Conservation (phyloP, 148 eudicot genomes). For the Oxyria digyna region DNA sequence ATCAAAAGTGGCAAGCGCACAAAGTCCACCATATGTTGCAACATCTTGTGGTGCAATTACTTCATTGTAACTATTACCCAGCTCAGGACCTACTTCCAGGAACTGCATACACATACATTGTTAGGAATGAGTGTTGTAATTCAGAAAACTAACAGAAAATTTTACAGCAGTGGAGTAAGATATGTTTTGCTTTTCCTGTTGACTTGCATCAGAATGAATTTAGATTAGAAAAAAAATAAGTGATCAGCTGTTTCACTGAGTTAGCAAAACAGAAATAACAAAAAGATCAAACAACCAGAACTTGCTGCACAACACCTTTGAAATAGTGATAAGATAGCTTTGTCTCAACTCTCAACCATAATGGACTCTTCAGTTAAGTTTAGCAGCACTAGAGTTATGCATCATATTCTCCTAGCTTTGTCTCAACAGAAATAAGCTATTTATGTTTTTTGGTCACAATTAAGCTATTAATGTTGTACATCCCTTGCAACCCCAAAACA, state of each 20-base stretch:
- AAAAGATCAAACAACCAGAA: not conserved
- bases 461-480: not conserved
- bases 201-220: too few relatives aligned
- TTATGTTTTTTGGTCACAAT: too few relatives aligned
- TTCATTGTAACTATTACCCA: slow-evolving; percentile 73
- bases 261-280: not conserved
- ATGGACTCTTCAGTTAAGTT: not conserved
- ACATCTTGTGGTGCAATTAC: slow-evolving; percentile 94
- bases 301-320: not conserved
- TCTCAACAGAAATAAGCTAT: too few relatives aligned
- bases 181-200: too few relatives aligned
- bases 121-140: not conserved
- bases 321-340: not conserved
- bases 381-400: not conserved
- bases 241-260: not conserved
- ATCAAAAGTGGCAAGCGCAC: slow-evolving; percentile 96
- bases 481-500: not conserved
- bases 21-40: slow-evolving; percentile 95
- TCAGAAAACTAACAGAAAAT: not conserved
- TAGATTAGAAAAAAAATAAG: too few relatives aligned
- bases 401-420: not conserved
- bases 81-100: slow-evolving; percentile 74
- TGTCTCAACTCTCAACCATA: not conserved
- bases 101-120: slow-evolving; percentile 37
- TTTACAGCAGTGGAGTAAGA: not conserved